Conservation (phyloP, 2,329 filamentous ascomycete species). For the Diaporthe citriasiana region DNA sequence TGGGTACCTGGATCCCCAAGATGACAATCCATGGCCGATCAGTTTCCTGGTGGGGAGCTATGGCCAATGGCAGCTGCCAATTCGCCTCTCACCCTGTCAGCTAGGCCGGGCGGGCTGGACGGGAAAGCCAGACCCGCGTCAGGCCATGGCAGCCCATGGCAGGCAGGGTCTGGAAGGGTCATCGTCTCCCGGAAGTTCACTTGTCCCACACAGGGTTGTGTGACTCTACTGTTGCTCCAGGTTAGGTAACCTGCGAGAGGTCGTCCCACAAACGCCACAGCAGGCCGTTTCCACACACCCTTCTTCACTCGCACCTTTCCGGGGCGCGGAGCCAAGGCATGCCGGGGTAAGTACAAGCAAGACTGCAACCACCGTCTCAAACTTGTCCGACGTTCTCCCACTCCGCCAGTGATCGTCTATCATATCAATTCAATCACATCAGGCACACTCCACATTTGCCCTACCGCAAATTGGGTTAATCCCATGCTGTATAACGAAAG, state of each 20-base stretch:
- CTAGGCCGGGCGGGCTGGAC: conserved; percentile 1
- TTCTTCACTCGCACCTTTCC: too few relatives aligned
- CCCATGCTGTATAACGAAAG: background rate
- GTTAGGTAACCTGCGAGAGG: background rate
- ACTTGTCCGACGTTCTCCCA: background rate
- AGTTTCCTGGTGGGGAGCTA: conserved; percentile 18
- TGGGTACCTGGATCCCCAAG: background rate
- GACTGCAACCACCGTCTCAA: background rate
- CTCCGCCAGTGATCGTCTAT: conserved; percentile 10
- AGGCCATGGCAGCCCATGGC: conserved; percentile 14
- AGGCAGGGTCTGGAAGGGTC: background rate
- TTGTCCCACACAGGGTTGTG: too few relatives aligned
- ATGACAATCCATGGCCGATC: conserved; percentile 16
- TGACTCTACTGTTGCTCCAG: too few relatives aligned
- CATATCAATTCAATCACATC: conserved; percentile 22
- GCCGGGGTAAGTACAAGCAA: background rate
- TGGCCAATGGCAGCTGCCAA: conserved; percentile 32
- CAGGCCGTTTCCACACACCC: background rate
- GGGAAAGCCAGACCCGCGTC: conserved; percentile 33
- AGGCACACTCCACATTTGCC: conserved; percentile 6
- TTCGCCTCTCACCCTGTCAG: background rate
- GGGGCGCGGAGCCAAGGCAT: too few relatives aligned
- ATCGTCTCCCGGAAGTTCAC: background rate
- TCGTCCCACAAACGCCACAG: background rate
- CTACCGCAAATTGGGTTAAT: conserved; percentile 18